These are phyloP conservation scores for Olyra latifolia DNA, from an alignment of 176 grass and related monocot species.

Conservation along the genomic window DNA sequence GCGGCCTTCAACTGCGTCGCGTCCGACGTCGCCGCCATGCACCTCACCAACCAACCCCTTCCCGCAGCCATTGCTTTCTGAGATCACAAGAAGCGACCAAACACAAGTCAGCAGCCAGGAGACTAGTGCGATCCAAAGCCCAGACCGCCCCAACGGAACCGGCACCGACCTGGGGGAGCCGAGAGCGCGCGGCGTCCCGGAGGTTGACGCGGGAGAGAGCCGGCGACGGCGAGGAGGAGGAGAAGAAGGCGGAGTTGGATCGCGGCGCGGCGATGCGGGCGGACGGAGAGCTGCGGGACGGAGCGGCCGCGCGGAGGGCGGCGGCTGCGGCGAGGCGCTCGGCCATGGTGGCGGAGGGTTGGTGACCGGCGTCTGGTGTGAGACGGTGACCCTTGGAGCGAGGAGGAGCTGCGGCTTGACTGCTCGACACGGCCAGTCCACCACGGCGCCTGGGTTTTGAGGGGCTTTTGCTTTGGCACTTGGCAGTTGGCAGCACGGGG, in stretches of 20 bases:
- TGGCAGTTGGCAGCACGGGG: neutral
- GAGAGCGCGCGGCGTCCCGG: conserved; percentile 22
- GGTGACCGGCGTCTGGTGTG: neutral
- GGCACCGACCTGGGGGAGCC: conserved; percentile 49
- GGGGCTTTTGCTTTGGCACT: neutral
- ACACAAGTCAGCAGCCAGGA: conserved; percentile 13
- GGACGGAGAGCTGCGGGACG: neutral
- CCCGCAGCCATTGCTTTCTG: conserved; percentile 21
- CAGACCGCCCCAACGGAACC: neutral
- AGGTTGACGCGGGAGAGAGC: conserved; percentile 26
- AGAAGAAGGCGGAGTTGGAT: conserved; percentile 32
- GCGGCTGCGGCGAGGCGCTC: conserved; percentile 59
- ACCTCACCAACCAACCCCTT: conserved; percentile 44
- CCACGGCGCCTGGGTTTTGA: conserved; percentile 33
- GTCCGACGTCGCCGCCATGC: conserved; percentile 50
- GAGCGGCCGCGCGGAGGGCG: conserved; percentile 28
- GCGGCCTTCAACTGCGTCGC: conserved; percentile 73
- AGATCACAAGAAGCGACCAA: conserved; percentile 5
- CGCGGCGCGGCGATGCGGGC: conserved; percentile 11
- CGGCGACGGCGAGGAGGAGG: neutral
- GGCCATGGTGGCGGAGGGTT: conserved; percentile 55
- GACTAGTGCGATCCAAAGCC: neutral
- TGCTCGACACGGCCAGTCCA: neutral
- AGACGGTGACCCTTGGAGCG: conserved; percentile 31
- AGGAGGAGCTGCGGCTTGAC: conserved; percentile 22